Percentiles rank a stretch among this genome's conserved stretches.
Conservation (phyloP, 768 basidiomycete genomes). For the Leccinum pellstonianum region DNA sequence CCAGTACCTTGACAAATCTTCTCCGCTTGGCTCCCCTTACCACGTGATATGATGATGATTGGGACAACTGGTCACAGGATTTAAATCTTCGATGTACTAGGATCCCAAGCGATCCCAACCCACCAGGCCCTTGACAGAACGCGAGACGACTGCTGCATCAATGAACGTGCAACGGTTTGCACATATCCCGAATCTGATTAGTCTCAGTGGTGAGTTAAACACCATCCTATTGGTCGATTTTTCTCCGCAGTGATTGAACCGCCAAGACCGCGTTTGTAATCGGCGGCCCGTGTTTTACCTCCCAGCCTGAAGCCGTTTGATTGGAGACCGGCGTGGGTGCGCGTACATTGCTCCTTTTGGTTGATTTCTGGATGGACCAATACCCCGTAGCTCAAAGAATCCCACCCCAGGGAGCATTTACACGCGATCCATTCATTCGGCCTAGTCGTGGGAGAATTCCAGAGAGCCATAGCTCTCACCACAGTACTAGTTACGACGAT, state of each 20-base stretch:
- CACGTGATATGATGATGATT: neutral
- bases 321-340: neutral
- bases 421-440: neutral
- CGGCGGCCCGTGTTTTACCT: neutral
- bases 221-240: neutral
- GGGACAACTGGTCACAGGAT: neutral
- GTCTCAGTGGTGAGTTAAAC: neutral
- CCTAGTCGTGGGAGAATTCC: neutral
- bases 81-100: neutral
- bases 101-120: neutral
- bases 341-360: neutral
- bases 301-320: neutral
- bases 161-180: neutral
- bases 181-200: neutral
- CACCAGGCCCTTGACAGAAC: neutral
- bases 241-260: neutral
- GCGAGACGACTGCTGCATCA: neutral
- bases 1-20: neutral
- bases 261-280: neutral
- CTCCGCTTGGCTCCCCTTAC: neutral
- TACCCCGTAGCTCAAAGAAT: too few species aligned
- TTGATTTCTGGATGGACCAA: neutral
- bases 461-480: slow-evolving; percentile 2
- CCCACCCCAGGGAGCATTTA: slow-evolving; percentile 1
- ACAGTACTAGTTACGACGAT: neutral